Evolutionary conservation across 2,329 filamentous ascomycete species (phyloP), one percentile per base, ranked within the genome.

Genomic region (Emergomyces africanus): DNA sequence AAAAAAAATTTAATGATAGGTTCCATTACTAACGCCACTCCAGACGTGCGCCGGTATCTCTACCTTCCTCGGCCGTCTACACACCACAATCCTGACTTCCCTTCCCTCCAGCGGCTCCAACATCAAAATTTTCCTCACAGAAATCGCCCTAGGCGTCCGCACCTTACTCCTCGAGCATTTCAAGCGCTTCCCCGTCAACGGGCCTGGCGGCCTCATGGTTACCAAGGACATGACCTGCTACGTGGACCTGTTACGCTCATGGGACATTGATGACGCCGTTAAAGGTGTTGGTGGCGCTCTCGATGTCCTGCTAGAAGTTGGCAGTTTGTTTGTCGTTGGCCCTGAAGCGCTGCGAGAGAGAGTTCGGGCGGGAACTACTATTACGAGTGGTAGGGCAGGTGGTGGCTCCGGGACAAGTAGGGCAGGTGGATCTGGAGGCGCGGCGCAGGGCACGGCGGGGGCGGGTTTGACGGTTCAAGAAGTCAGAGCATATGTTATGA

Each of bases 141-240:
- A 97, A 74, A 82, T 97, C 25, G 91, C 89, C 1, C 77, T 91
- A 15, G 86, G 87, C 10, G 79, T 96, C 41, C 85, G 91, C 64
- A 77, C 81, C 55, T 81, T 95, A 10, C 81, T 99, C 4, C 85
- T 99, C 63, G 89, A 94, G 62, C 94, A 99, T 74, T 89, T 97
- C 75, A 94, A 95, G 69, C 90, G 89, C 68, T 99, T 95, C 76
- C 84, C 87, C 61, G 90, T 99, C 64, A 96, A 90, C 66, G 89
- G 91, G 46, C 91, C 92, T 0, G 94, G 94, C 62, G 94, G 90
- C 2, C 82, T 99, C 53, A 94, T 96, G 83, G 89, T 97, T 30
- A 92, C 88, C 41, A 95, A 97, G 75, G 94, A 99, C 70, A 91
- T 97, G 71, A 89, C 90, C 41, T 90, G 90, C 70, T 99, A 99